Conservation (phyloP, 1,284 basidiomycete genomes). For the Ustilago trichophora region DNA sequence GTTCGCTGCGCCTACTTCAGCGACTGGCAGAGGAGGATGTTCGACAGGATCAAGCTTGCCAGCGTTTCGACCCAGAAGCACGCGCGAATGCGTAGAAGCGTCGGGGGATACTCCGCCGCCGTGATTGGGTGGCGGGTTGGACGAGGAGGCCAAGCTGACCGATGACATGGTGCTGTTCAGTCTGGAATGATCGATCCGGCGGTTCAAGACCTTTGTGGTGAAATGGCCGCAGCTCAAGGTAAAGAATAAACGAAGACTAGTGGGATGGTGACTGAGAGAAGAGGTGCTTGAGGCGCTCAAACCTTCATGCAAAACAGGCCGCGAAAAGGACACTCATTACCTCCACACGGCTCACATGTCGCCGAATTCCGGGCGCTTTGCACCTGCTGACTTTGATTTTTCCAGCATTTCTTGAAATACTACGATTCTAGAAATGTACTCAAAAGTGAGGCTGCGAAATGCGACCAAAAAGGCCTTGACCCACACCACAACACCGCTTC, state of each 20-base stretch:
- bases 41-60: slow-evolving; percentile 27
- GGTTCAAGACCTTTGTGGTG: no score
- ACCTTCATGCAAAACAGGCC: no score
- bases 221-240: no score
- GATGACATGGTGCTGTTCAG: background rate
- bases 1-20: slow-evolving; percentile 36
- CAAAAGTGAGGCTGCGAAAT: slow-evolving; percentile 8
- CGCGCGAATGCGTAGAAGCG: background rate
- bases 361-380: slow-evolving; percentile 1
- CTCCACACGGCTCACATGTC: slow-evolving; percentile 19
- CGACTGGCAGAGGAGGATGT: slow-evolving; percentile 41
- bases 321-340: background rate
- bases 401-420: no score
- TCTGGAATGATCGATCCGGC: no score
- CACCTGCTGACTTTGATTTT: background rate
- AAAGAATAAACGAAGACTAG: no score
- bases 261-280: no score
- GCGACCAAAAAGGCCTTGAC: background rate
- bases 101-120: slow-evolving; percentile 22
- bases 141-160: background rate
- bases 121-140: slow-evolving; percentile 24
- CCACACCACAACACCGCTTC: no score
- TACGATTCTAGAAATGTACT: background rate
- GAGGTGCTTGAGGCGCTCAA: no score
- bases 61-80: slow-evolving; percentile 26